Evolutionary conservation across 805 yeast genomes (phyloP).

Genomic region (Saturnispora hagleri): DNA sequence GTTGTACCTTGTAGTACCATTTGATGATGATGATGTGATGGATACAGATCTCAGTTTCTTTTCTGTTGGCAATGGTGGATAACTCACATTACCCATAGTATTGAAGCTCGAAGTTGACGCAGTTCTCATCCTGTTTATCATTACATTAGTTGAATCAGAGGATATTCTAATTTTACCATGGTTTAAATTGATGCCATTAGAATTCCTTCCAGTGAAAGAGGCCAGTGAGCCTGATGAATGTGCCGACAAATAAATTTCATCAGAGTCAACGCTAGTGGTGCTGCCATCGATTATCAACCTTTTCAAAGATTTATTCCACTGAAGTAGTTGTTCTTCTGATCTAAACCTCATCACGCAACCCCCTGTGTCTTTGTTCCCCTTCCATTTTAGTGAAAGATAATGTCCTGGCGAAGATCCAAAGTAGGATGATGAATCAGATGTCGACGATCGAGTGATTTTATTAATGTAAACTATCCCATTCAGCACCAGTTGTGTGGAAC

Average conservation of each 20-base stretch:
- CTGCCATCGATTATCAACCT: conserved; percentile 26
- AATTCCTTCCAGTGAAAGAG: conserved; percentile 2
- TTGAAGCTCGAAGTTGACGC: conserved; percentile 20
- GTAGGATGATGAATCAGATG: conserved; percentile 25
- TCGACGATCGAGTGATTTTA: conserved; percentile 20
- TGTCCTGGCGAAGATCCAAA: conserved; percentile 34
- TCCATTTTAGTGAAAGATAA: conserved; percentile 63
- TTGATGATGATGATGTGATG: conserved; percentile 8
- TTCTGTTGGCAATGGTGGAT: conserved; percentile 23
- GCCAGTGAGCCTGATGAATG: conserved; percentile 10
- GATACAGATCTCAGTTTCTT: conserved; percentile 28
- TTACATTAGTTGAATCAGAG: conserved; percentile 19
- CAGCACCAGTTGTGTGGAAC: conserved; percentile 5
- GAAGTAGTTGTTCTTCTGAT: conserved; percentile 72
- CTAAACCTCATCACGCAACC: conserved; percentile 73
- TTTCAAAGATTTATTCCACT: conserved; percentile 69
- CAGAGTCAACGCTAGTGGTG: conserved; percentile 8
- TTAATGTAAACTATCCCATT: conserved; percentile 26
- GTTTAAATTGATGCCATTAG: background rate
- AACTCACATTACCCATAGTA: conserved; percentile 11
- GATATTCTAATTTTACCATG: conserved; percentile 10
- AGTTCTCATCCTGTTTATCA: conserved; percentile 21
- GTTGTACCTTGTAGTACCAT: background rate
- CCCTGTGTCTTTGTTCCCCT: conserved; percentile 81
- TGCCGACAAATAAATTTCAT: conserved; percentile 11